Conservation (phyloP, 495 filamentous ascomycete genomes). For the Cercophora samala region DNA sequence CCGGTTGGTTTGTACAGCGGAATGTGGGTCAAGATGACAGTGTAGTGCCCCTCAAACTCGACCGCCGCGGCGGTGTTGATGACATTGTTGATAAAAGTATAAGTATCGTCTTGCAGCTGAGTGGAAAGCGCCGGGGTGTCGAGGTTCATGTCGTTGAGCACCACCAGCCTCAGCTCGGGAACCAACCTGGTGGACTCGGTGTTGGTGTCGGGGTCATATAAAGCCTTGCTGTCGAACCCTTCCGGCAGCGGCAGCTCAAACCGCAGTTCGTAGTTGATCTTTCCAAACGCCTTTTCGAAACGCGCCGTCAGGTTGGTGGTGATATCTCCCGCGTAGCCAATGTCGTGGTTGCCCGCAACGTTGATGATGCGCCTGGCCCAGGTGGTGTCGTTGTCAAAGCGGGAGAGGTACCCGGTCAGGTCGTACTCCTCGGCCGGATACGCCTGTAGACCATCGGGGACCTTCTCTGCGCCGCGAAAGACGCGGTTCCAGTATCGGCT, state of each 20-base stretch:
- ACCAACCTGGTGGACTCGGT: slow-evolving; percentile 39
- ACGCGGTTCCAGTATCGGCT: slow-evolving; percentile 78
- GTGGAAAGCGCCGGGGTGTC: slow-evolving; percentile 71
- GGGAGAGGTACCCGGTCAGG: slow-evolving; percentile 49
- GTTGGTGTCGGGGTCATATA: slow-evolving; percentile 34
- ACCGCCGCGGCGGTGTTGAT: slow-evolving; percentile 66
- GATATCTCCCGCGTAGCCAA: slow-evolving; percentile 92
- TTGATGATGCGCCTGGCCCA: slow-evolving; percentile 83
- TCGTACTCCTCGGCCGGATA: slow-evolving; percentile 49
- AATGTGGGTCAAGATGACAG: slow-evolving; percentile 85
- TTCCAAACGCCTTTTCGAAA: slow-evolving; percentile 81
- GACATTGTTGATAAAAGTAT: slow-evolving; percentile 70
- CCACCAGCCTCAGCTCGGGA: slow-evolving; percentile 72
- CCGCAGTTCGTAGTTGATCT: slow-evolving; percentile 77
- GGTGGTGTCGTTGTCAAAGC: slow-evolving; percentile 41
- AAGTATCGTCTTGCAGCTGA: slow-evolving; percentile 65
- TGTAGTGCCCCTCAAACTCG: slow-evolving; percentile 63
- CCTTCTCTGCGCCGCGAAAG: slow-evolving; percentile 63
- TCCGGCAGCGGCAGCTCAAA: slow-evolving; percentile 58
- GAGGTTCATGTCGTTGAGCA: slow-evolving; percentile 88
- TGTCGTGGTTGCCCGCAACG: slow-evolving; percentile 90
- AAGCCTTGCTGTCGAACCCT: slow-evolving; percentile 30
- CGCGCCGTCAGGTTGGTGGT: slow-evolving; percentile 64
- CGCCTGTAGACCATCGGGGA: slow-evolving; percentile 59
- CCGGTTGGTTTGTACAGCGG: slow-evolving; percentile 81